Evolutionary conservation across 2,329 filamentous ascomycete species (phyloP), one percentile per base, ranked within the genome.

Genomic region (Penicillium sumatraense): DNA sequence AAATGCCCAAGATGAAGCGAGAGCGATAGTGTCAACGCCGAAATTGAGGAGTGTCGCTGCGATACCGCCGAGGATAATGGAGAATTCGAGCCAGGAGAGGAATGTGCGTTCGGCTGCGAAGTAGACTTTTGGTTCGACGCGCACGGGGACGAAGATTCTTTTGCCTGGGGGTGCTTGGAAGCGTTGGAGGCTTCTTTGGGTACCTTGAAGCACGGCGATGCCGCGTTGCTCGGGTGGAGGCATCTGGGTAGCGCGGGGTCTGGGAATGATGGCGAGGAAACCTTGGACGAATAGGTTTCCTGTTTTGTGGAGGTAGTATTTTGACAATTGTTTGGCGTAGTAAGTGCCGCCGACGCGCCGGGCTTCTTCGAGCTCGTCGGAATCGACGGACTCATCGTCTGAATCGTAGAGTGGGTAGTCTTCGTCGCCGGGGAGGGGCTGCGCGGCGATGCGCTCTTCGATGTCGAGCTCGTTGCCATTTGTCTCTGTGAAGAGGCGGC

Each of bases 21-120:
- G 86, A 5, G 88, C 86, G 18, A 86, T 73, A 41, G 75, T 74
- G 67, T 84, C 77, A 21, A 73, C 69, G 65, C 90, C 86, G 72
- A 97, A 91, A 79, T 96, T 93, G 62, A 96, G 83, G 42, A 96
- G 80, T 0, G 90, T 90, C 7, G 89, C 88, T 11, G 92, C 91
- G 65, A 96, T 93, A 24, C 89, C 89, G 65, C 91, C 91, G 51
- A 99, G 87, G 70, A 97, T 93, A 69, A 98, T 96, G 47, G 90
- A 93, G 76, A 96, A 98, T 75, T 99, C 93, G 67, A 99, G 89
- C 92, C 95, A 99, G 60, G 91, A 90, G 54, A 99, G 83, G 77
- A 97, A 99, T 1, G 95, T 99, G 61, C 95, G 86, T 76, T 99
- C 95, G 1, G 92, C 93, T 20, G 95, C 95, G 71, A 99, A 96